Percentiles rank a stretch among this genome's conserved stretches.
phyloP scores from a whole-genome alignment of 257 asterid genomes.

The Solanum bulbocastanum region DNA sequence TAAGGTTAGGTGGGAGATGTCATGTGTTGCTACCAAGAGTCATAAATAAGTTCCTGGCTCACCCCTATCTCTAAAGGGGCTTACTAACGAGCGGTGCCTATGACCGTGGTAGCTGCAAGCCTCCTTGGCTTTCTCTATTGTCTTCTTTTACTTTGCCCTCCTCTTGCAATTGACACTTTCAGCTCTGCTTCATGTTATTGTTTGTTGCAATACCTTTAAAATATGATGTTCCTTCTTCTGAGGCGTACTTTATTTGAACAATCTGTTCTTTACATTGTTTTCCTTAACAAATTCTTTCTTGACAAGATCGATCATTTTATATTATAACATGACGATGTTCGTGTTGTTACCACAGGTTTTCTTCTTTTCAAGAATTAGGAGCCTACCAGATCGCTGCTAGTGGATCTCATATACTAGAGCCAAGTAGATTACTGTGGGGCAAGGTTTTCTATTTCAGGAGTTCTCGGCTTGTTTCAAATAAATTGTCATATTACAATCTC shows the following conservation, averaged over 20 bases:
- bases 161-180: not conserved
- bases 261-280: no score
- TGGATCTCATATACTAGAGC: not conserved
- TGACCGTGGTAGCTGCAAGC: not conserved
- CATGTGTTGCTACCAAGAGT: not conserved
- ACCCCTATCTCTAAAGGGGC: not conserved
- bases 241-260: not conserved
- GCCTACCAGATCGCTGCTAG: not conserved
- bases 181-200: not conserved
- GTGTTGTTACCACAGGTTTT: not conserved
- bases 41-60: not conserved
- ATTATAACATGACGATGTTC: not conserved
- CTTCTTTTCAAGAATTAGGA: not conserved
- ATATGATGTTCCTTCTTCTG: not conserved
- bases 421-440: not conserved
- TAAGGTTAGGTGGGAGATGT: not conserved
- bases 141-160: not conserved
- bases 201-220: not conserved
- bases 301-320: not conserved
- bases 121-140: not conserved
- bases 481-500: not conserved
- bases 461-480: not conserved
- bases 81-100: not conserved
- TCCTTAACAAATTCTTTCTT: not conserved
- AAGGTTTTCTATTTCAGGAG: not conserved